Percentiles rank a stretch among this genome's conserved stretches.
phyloP scores from a whole-genome alignment of 1,139 yeast genomes.

The Saccharomyces hybrid region DNA sequence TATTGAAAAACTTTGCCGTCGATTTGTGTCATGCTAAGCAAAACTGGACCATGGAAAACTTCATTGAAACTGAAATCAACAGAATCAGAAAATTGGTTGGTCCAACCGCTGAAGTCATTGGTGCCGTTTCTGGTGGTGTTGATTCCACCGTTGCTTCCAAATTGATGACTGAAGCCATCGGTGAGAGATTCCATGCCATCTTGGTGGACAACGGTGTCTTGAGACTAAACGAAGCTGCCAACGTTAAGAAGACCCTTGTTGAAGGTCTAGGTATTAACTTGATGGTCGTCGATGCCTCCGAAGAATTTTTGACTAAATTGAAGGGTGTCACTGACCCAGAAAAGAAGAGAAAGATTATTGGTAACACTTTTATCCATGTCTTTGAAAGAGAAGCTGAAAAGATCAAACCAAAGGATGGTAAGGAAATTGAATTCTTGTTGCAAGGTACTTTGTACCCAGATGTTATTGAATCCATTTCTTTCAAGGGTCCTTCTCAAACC shows the following conservation, averaged over 20 bases:
- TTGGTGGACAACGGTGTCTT: constrained; percentile 97
- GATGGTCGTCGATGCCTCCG: constrained; percentile 91
- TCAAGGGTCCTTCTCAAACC: constrained; percentile 94
- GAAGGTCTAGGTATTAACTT: constrained; percentile 92
- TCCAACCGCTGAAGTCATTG: constrained; percentile 96
- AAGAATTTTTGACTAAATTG: constrained; percentile 75
- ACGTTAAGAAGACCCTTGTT: constrained; percentile 80
- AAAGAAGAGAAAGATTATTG: constrained; percentile 97
- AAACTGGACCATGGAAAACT: constrained; percentile 7
- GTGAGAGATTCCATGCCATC: constrained; percentile 97
- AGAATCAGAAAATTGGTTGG: constrained; percentile 90
- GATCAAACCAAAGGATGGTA: constrained; percentile 83
- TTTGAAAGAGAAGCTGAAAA: constrained; percentile 43
- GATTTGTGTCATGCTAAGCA: constrained; percentile 78
- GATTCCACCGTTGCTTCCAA: constrained; percentile 99
- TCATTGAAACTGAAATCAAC: constrained; percentile 41
- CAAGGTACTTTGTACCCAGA: constrained; percentile 49
- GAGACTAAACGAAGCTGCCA: constrained; percentile 88
- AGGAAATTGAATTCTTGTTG: constrained; percentile 83
- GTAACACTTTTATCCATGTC: constrained; percentile 74
- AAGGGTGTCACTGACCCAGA: constrained; percentile 98
- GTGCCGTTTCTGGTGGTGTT: constrained; percentile 99
- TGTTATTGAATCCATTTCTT: no score
- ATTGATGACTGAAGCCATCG: constrained; percentile 96
- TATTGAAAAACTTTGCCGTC: constrained; percentile 88